Evolutionary conservation across 2,329 filamentous ascomycete species (phyloP).

Genomic region (Cyphellophora attinorum): DNA sequence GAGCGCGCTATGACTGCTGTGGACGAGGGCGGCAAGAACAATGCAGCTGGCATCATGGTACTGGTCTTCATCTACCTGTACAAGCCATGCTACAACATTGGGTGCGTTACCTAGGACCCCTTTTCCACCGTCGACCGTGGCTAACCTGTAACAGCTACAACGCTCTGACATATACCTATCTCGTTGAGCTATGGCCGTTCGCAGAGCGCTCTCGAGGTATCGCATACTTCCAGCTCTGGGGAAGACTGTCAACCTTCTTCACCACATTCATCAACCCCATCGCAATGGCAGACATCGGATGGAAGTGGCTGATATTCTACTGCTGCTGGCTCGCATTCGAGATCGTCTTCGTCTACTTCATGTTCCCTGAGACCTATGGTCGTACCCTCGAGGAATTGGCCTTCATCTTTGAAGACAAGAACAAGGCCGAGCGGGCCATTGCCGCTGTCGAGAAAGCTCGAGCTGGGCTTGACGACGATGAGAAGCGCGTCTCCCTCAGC

Average conservation of each 20-base stretch:
- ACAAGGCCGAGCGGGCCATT: conserved; percentile 25
- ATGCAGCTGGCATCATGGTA: conserved; percentile 28
- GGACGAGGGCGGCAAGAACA: conserved; percentile 24
- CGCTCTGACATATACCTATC: conserved; percentile 53
- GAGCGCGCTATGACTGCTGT: conserved; percentile 28
- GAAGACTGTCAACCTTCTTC: conserved; percentile 40
- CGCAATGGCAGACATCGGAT: conserved; percentile 31
- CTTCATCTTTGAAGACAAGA: conserved; percentile 32
- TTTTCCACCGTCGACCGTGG: not conserved
- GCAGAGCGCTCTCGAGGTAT: conserved; percentile 49
- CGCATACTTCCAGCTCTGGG: conserved; percentile 47
- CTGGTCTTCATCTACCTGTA: conserved; percentile 55
- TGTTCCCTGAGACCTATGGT: conserved; percentile 35
- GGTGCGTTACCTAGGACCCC: not conserved
- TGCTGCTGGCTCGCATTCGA: conserved; percentile 33
- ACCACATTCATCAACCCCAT: conserved; percentile 40
- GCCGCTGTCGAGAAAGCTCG: conserved; percentile 26
- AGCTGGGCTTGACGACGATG: conserved; percentile 1
- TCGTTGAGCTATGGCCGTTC: conserved; percentile 53
- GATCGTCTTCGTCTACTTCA: conserved; percentile 32
- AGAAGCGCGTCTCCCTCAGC: too few relatives aligned
- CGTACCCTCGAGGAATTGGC: conserved; percentile 37
- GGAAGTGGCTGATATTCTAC: conserved; percentile 37
- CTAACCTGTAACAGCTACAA: conserved; percentile 43
- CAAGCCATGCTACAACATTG: conserved; percentile 50